Conservation (phyloP, 2,329 filamentous ascomycete genomes). For the Clonostachys chloroleuca region DNA sequence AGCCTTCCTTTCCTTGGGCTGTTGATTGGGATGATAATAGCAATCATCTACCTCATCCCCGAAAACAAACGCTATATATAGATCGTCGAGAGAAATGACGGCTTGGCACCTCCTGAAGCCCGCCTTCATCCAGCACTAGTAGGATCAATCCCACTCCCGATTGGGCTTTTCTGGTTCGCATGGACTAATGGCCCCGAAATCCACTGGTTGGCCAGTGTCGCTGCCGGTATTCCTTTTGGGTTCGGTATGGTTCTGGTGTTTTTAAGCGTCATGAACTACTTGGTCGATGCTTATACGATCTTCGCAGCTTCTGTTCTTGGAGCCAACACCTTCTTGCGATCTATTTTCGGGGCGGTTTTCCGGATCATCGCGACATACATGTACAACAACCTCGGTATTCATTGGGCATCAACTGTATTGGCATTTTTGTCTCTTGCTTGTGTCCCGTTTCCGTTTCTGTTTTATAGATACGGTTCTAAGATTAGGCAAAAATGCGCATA, state of each 20-base stretch:
- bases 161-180: conserved; percentile 56
- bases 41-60: conserved; percentile 39
- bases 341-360: conserved; percentile 63
- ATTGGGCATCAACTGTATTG: conserved; percentile 67
- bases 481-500: conserved; percentile 52
- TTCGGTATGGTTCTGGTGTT: conserved; percentile 55
- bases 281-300: conserved; percentile 63
- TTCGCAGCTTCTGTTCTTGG: conserved; percentile 69
- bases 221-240: conserved; percentile 36
- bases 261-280: conserved; percentile 53
- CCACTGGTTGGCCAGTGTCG: conserved; percentile 44
- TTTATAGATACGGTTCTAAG: conserved; percentile 21
- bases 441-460: conserved; percentile 56
- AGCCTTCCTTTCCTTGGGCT: conserved; percentile 57
- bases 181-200: conserved; percentile 49
- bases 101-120: conserved; percentile 53
- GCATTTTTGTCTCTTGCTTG: conserved; percentile 66
- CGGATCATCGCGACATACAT: conserved; percentile 59
- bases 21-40: conserved; percentile 50
- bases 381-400: conserved; percentile 54
- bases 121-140: conserved; percentile 51
- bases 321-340: conserved; percentile 63
- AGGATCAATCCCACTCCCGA: conserved; percentile 46
- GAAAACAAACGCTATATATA: conserved; percentile 42
- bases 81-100: conserved; percentile 29